Base-by-base conservation (phyloP, 2,329 filamentous ascomycete genomes). In the Nectriaceae sp. region DNA sequence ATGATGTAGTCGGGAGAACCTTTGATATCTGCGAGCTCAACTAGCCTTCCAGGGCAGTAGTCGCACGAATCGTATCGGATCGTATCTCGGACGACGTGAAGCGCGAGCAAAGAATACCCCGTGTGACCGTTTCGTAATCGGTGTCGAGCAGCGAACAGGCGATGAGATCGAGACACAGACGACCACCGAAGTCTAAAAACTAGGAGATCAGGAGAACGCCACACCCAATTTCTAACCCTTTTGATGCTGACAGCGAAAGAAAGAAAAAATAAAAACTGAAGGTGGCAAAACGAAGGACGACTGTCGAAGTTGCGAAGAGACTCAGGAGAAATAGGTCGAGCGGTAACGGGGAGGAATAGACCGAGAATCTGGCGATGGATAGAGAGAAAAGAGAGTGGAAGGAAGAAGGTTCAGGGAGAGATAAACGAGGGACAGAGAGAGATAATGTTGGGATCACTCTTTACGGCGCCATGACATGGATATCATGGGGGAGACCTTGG, bases 391-490 rank as follows among this genome's bases (percentile, higher is more conserved):
- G 37, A 41, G 29, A 40, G 53, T 56, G 38, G 41, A 58, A 52
- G 33, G 37, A 41, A 40, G 37, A 37, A 47, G 38, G 39, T 39
- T 22, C 26, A 40, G 33, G 19, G n/a, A n/a, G n/a, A n/a, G n/a
- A n/a, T n/a, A 21, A 29, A 40, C 16, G 40, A 20, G 42, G 42
- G 40, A 55, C 33, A 42, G 45, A 29, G 49, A 50, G 46, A 40
- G 47, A 43, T 49, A 46, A 42, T 45, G 42, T 53, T 49, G 52
- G 49, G 49, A 45, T 52, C 44, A 45, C 40, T 45, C 36, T 49
- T 52, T 38, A 48, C 44, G 49, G 40, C 49, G 46, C 49, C 49
- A 52, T 52, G 49, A 52, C 49, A 54, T 51, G 49, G 49, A 44
- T 31, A 31, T n/a, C n/a, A n/a, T n/a, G n/a, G n/a, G n/a, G n/a